A percentile compares a stretch with the other conserved stretches of the same genome.
These are phyloP conservation scores for Cercospora sp. DNA, from an alignment of 2,329 filamentous ascomycete species.

Conservation along the genomic window DNA sequence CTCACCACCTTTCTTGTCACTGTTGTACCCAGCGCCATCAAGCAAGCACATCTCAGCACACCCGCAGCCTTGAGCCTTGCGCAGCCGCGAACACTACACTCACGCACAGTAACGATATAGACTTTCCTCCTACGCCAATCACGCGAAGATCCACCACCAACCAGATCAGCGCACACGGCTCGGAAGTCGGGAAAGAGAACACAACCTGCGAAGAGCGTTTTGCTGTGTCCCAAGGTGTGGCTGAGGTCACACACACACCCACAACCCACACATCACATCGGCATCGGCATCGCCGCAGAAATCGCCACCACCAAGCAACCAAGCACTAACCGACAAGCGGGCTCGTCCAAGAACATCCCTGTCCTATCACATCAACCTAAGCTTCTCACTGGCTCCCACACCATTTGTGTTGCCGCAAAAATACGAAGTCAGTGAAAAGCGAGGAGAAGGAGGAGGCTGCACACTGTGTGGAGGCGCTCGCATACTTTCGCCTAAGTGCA, in stretches of 20 bases:
- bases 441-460: too few relatives aligned
- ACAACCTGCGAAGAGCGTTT: too few relatives aligned
- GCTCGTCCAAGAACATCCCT: not conserved
- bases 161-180: not conserved
- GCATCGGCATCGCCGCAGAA: not conserved
- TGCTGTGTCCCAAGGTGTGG: not conserved
- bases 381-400: not conserved
- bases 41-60: not conserved
- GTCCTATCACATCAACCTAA: not conserved
- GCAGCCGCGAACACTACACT: not conserved
- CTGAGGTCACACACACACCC: not conserved
- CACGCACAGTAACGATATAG: not conserved
- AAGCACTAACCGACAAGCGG: too few relatives aligned
- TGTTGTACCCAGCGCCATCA: too few relatives aligned
- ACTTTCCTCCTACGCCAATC: not conserved
- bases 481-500: slow-evolving; percentile 12
- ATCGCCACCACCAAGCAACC: not conserved
- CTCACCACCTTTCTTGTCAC: not conserved
- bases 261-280: not conserved
- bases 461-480: not conserved
- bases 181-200: not conserved
- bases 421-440: too few relatives aligned
- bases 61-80: not conserved
- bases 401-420: too few relatives aligned
- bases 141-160: not conserved